Base-by-base conservation (phyloP, 495 filamentous ascomycete species). In the Evernia prunastri region DNA sequence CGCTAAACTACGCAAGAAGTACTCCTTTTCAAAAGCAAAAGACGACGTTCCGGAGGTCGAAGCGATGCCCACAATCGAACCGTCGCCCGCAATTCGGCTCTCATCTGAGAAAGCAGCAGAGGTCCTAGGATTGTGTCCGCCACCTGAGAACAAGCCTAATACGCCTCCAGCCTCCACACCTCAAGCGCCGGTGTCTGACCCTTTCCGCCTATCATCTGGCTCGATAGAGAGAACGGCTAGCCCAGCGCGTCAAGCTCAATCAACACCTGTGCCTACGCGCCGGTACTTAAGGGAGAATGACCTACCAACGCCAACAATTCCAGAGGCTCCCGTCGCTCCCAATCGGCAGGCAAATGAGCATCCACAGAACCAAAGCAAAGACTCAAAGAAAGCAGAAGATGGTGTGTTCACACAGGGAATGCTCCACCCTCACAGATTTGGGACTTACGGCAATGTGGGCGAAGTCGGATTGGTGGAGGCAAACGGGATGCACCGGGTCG, bases 1-100 rank as follows among this genome's bases (percentile, higher is more conserved):
- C 8, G 59, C 63, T 56, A 58, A 69, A 29, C 39, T 71, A 54
- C 69, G 67, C 33, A 64, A 69, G 45, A 71, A 66, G 45, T 71
- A 68, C 37, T 64, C 68, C 27, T 60, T 68, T n/a, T 61, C 69
- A 31, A 68, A 68, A 58, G 18, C 37, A n/a, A 59, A 40, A 58
- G 37, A 45, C 17, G 56, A 62, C 15, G 12, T 42, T 43, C 23
- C 57, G 8, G 47, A 61, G 31, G 58, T 56, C 35, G 43, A 49
- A 49, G 12, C 45, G 18, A 56, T 25, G 33, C 17, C 40, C 10
- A 63, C 25, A 42, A 18, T 39, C 39, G 35, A 56, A 47, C 36
- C 61, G 17, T 35, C 56, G 40, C 56, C 64, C 18, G 42, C 56
- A 27, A 9, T 60, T 15, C 60, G 25, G 9, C 27, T 43, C 20